Conservation (phyloP, 2,329 filamentous ascomycete genomes). For the Elsinoe batatas region DNA sequence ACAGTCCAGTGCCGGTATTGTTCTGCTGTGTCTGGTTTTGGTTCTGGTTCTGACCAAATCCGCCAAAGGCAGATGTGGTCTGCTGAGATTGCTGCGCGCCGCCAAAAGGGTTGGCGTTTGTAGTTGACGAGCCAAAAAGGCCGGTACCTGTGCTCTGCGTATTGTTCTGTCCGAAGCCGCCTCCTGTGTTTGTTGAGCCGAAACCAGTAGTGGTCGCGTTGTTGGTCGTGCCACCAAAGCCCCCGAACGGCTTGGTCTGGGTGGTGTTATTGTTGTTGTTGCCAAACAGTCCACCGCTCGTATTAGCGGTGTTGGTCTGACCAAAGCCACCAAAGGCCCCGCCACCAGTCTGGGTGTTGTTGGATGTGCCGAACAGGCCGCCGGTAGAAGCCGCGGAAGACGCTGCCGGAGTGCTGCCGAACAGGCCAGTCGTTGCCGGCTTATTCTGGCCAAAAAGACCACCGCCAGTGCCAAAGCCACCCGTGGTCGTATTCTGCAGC, state of each 20-base stretch:
- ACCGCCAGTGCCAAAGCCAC: conserved; percentile 18
- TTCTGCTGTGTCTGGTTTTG: conserved; percentile 16
- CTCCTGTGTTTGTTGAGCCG: conserved; percentile 16
- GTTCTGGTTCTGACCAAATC: conserved; percentile 21
- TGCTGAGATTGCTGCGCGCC: conserved; percentile 22
- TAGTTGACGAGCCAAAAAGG: conserved; percentile 21
- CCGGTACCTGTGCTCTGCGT: conserved; percentile 24
- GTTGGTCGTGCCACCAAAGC: conserved; percentile 20
- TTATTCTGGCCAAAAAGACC: conserved; percentile 22
- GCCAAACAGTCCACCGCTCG: conserved; percentile 15
- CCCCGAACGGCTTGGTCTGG: conserved; percentile 18
- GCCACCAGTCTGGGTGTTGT: conserved; percentile 24
- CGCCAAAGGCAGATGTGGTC: conserved; percentile 18
- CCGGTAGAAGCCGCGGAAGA: conserved; percentile 19
- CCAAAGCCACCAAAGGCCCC: conserved; percentile 20
- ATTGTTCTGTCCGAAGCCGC: conserved; percentile 27
- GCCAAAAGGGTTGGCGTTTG: conserved; percentile 23
- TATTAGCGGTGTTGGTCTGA: conserved; percentile 20
- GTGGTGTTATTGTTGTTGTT: conserved; percentile 14
- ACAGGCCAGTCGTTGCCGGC: conserved; percentile 19
- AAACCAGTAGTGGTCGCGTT: conserved; percentile 25
- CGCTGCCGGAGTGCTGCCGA: conserved; percentile 18
- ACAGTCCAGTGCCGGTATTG: conserved; percentile 17
- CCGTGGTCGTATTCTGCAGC: conserved; percentile 21
- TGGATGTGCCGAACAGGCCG: conserved; percentile 28